Evolutionary conservation across 1,284 basidiomycete genomes (phyloP).

Genomic region (Lignosus rhinocerotis): DNA sequence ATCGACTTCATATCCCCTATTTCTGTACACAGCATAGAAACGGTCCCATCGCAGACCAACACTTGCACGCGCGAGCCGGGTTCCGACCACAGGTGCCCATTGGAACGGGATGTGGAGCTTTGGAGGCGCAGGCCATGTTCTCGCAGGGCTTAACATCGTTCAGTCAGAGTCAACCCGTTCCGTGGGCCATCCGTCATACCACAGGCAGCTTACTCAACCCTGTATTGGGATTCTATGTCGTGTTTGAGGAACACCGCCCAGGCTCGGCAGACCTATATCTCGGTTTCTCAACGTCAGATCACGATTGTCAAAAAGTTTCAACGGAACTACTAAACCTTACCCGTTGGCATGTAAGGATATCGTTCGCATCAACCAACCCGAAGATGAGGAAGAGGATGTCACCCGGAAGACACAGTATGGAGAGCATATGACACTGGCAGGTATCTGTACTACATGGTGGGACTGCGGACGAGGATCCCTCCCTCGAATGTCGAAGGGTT

Average conservation of each 20-base stretch:
- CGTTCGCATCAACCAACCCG: not conserved
- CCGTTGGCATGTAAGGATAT: constrained; percentile 4
- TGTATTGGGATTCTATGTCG: constrained; percentile 5
- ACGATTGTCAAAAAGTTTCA: not conserved
- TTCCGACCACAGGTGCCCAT: not conserved
- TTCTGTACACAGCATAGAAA: constrained; percentile 1
- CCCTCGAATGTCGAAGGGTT: not conserved
- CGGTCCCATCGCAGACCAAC: constrained; percentile 3
- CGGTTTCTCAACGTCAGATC: not conserved
- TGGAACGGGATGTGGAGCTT: not conserved
- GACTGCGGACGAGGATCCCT: not conserved
- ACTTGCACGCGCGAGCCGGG: not conserved
- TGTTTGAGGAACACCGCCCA: not conserved
- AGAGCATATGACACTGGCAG: not conserved
- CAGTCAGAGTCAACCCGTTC: not conserved
- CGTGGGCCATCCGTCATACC: constrained; percentile 9
- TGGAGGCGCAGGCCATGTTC: constrained; percentile 1
- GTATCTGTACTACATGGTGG: not conserved
- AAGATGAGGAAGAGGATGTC: constrained; percentile 9
- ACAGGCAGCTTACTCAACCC: constrained; percentile 1
- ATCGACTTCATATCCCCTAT: constrained; percentile 1
- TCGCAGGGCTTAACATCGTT: not conserved
- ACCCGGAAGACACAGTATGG: not conserved
- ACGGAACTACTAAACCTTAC: not conserved
- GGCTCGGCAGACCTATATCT: not conserved